Conservation (phyloP, 2,329 filamentous ascomycete genomes). For the Fusarium sp. region DNA sequence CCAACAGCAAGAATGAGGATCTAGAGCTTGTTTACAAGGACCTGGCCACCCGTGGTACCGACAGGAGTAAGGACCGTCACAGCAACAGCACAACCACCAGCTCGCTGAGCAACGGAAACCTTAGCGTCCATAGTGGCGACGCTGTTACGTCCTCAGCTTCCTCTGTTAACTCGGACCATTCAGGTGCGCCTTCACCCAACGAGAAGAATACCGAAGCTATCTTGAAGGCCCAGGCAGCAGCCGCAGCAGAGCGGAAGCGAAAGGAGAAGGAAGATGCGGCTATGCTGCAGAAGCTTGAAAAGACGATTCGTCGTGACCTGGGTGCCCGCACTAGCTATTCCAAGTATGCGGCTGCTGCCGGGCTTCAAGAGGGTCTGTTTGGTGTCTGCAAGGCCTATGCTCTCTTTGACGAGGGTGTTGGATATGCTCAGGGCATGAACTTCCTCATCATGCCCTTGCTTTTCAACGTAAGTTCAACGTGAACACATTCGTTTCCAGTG, state of each 20-base stretch:
- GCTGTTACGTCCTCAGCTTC: slow-evolving; percentile 82
- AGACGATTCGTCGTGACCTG: slow-evolving; percentile 89
- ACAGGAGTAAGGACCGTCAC: slow-evolving; percentile 77
- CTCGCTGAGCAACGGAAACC: slow-evolving; percentile 64
- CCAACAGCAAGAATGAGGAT: slow-evolving; percentile 93
- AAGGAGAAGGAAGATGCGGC: slow-evolving; percentile 82
- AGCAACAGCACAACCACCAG: slow-evolving; percentile 66
- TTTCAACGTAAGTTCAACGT: slow-evolving; percentile 78
- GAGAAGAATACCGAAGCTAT: slow-evolving; percentile 74
- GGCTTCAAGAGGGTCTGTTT: slow-evolving; percentile 92
- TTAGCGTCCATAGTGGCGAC: slow-evolving; percentile 71
- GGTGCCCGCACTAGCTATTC: slow-evolving; percentile 95
- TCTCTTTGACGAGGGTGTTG: slow-evolving; percentile 91
- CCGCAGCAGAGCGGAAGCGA: slow-evolving; percentile 77
- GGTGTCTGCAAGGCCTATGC: slow-evolving; percentile 98
- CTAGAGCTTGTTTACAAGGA: slow-evolving; percentile 89
- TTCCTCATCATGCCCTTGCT: slow-evolving; percentile 96
- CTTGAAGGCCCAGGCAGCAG: slow-evolving; percentile 72
- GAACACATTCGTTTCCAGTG: not conserved
- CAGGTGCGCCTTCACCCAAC: slow-evolving; percentile 69
- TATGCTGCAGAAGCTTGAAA: slow-evolving; percentile 85
- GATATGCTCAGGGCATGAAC: slow-evolving; percentile 99
- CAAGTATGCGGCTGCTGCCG: slow-evolving; percentile 91
- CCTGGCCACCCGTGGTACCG: slow-evolving; percentile 81
- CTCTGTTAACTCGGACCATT: slow-evolving; percentile 83